Conservation (phyloP, 495 filamentous ascomycete genomes). For the Rostrohypoxylon terebratum region DNA sequence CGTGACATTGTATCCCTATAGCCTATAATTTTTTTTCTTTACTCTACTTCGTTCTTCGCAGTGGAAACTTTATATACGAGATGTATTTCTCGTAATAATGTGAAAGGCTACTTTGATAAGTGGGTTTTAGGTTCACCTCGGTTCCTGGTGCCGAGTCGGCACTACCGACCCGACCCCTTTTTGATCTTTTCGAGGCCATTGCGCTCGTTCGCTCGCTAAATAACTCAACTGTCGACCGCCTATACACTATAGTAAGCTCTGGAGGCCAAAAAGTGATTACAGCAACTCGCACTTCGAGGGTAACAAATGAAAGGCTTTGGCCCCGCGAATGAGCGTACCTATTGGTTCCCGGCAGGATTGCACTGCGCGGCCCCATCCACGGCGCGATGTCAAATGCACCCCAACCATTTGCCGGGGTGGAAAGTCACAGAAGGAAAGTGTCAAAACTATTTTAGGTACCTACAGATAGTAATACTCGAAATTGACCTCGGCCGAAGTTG, state of each 20-base stretch:
- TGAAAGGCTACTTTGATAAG: neutral
- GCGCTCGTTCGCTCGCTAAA: constrained; percentile 5
- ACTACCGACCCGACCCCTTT: too few species aligned
- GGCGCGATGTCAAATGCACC: constrained; percentile 10
- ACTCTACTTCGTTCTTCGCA: too few species aligned
- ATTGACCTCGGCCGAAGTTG: neutral
- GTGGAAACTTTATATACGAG: neutral
- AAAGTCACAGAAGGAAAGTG: neutral
- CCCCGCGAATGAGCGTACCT: neutral
- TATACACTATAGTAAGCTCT: too few species aligned
- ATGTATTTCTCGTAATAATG: neutral
- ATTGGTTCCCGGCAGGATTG: constrained; percentile 22
- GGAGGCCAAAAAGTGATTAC: neutral
- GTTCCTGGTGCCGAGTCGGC: constrained; percentile 5
- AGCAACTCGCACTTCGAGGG: neutral
- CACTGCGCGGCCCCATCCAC: constrained; percentile 27
- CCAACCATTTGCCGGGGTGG: constrained; percentile 2
- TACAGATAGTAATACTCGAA: neutral
- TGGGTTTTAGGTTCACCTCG: neutral
- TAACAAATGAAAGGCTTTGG: neutral
- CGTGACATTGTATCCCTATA: constrained; percentile 15
- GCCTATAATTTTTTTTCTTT: neutral
- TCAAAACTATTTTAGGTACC: constrained; percentile 1
- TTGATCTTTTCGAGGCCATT: neutral
- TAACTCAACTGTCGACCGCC: neutral